Conservation (phyloP, 148 eudicot genomes). For the Oxyria digyna region DNA sequence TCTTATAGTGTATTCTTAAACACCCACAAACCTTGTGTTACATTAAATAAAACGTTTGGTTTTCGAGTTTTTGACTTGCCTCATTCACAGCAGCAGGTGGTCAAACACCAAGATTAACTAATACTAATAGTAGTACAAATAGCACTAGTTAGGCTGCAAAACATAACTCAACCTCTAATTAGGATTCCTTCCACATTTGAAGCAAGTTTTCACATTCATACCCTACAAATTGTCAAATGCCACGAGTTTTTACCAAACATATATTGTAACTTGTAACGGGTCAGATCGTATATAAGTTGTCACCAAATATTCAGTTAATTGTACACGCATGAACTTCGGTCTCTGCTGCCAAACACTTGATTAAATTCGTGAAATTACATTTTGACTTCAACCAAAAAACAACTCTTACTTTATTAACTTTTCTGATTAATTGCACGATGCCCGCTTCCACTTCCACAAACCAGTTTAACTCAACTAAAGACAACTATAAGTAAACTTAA, state of each 20-base stretch:
- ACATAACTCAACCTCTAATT: background rate
- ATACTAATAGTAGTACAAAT: background rate
- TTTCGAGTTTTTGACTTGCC: background rate
- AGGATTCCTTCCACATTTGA: background rate
- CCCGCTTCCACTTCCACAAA: background rate
- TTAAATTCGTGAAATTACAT: background rate
- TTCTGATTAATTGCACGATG: background rate
- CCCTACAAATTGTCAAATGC: background rate
- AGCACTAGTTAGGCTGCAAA: background rate
- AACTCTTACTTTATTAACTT: background rate
- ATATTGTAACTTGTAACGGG: background rate
- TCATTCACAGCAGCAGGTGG: background rate
- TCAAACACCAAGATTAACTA: background rate
- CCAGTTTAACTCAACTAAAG: background rate
- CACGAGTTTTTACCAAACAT: background rate
- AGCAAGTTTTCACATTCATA: background rate
- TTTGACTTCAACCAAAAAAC: background rate
- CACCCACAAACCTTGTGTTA: too few relatives aligned
- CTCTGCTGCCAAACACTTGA: background rate
- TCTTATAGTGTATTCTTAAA: too few relatives aligned
- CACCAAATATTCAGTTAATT: background rate
- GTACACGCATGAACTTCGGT: background rate
- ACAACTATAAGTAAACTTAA: background rate
- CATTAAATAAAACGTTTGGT: background rate
- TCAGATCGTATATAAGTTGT: background rate